phyloP scores from a whole-genome alignment of 192 early-diverging fungal genomes.

The Backusella tarrabulga region DNA sequence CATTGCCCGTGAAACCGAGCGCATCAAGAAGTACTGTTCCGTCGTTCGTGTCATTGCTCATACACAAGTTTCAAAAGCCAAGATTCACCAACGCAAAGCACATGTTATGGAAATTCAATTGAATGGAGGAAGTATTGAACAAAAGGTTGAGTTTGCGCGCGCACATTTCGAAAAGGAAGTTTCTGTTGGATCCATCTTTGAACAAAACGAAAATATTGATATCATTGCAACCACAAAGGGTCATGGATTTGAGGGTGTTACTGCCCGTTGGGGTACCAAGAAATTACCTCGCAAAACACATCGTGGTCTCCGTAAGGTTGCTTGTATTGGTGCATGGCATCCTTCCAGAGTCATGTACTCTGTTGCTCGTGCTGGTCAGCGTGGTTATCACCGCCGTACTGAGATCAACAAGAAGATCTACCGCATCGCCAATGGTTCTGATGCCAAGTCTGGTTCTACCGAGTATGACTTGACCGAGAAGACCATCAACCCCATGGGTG shows the following conservation, averaged over 20 bases:
- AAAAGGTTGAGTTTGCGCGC: slow-evolving; percentile 98
- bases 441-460: slow-evolving; percentile 84
- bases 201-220: slow-evolving; percentile 99
- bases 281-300: slow-evolving; percentile 99
- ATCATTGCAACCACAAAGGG: slow-evolving; percentile 99
- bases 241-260: slow-evolving; percentile 99
- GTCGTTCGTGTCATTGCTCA: slow-evolving; percentile 97
- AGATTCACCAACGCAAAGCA: slow-evolving; percentile 98
- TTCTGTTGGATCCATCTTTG: slow-evolving; percentile 86
- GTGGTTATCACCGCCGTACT: slow-evolving; percentile 99
- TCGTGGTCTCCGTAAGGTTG: slow-evolving; percentile 99
- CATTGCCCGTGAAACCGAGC: slow-evolving; percentile 89
- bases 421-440: slow-evolving; percentile 89
- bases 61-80: slow-evolving; percentile 95
- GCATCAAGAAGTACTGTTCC: slow-evolving; percentile 99
- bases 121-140: slow-evolving; percentile 94
- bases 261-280: slow-evolving; percentile 99
- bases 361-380: slow-evolving; percentile 99
- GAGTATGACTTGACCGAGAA: slow-evolving; percentile 97
- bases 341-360: slow-evolving; percentile 97
- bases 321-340: slow-evolving; percentile 99
- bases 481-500: slow-evolving; percentile 96
- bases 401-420: slow-evolving; percentile 99
- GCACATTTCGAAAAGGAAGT: slow-evolving; percentile 98
- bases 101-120: slow-evolving; percentile 99